phyloP scores from a whole-genome alignment of 495 filamentous ascomycete genomes.

The Neurospora sp. region DNA sequence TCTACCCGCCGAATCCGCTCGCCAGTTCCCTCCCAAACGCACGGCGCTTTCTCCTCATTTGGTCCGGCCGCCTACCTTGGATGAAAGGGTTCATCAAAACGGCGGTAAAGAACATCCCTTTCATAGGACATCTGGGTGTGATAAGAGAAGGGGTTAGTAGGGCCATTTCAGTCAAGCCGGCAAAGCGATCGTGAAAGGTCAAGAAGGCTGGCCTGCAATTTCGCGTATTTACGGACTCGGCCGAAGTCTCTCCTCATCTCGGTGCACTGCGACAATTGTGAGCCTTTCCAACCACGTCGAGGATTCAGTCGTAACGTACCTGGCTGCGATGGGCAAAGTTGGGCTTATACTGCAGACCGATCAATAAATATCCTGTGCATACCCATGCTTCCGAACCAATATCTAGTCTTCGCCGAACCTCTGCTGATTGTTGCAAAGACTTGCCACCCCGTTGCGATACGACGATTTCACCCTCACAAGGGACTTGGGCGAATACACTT shows the following conservation, averaged over 20 bases:
- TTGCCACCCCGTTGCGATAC: background rate
- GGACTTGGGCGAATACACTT: background rate
- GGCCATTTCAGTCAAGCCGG: background rate
- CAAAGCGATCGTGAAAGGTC: background rate
- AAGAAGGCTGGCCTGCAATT: background rate
- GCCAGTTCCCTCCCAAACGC: background rate
- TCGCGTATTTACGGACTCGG: background rate
- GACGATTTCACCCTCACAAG: background rate
- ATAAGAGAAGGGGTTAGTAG: background rate
- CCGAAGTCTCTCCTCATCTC: background rate
- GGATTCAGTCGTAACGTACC: background rate
- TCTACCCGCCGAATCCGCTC: background rate
- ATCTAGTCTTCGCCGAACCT: background rate
- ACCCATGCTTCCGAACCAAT: background rate
- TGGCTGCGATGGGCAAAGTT: background rate
- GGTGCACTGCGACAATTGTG: background rate
- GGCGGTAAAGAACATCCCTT: background rate
- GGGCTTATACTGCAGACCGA: background rate
- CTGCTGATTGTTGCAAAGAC: background rate
- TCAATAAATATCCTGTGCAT: background rate
- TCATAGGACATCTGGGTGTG: background rate
- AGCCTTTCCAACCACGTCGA: background rate
- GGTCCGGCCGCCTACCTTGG: background rate
- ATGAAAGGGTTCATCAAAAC: background rate
- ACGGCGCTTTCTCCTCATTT: background rate